phyloP scores from a whole-genome alignment of 257 asterid genomes.

The Handroanthus guayacan region DNA sequence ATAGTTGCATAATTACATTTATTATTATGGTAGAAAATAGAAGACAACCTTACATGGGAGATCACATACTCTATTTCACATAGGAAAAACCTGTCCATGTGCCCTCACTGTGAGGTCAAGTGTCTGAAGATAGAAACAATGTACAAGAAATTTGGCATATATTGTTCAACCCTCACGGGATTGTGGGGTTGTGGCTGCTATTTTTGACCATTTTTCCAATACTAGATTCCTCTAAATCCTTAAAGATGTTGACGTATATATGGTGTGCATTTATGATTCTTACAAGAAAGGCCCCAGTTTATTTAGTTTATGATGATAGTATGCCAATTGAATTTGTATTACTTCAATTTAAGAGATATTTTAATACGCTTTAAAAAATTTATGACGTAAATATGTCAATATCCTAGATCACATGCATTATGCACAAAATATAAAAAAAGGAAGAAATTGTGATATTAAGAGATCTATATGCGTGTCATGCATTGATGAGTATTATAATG shows the following conservation, averaged over 20 bases:
- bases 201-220: conserved; percentile 7
- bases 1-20: conserved; percentile 8
- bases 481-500: too few species aligned
- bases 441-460: too few species aligned
- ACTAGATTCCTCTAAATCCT: not conserved
- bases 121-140: not conserved
- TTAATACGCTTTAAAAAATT: too few species aligned
- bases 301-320: not conserved
- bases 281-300: not conserved
- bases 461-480: too few species aligned
- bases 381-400: too few species aligned
- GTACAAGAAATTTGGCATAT: not conserved
- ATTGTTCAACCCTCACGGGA: not conserved
- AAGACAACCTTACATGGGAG: conserved; percentile 45
- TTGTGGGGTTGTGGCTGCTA: conserved; percentile 30
- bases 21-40: conserved; percentile 6
- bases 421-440: too few species aligned
- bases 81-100: conserved; percentile 52
- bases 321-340: not conserved
- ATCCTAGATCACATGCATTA: too few species aligned
- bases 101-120: conserved; percentile 37
- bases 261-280: not conserved
- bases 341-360: too few species aligned
- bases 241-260: conserved; percentile 31
- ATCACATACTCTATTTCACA: conserved; percentile 42